phyloP scores from a whole-genome alignment of 1,139 yeast species.

The Saccharomyces hybrid region DNA sequence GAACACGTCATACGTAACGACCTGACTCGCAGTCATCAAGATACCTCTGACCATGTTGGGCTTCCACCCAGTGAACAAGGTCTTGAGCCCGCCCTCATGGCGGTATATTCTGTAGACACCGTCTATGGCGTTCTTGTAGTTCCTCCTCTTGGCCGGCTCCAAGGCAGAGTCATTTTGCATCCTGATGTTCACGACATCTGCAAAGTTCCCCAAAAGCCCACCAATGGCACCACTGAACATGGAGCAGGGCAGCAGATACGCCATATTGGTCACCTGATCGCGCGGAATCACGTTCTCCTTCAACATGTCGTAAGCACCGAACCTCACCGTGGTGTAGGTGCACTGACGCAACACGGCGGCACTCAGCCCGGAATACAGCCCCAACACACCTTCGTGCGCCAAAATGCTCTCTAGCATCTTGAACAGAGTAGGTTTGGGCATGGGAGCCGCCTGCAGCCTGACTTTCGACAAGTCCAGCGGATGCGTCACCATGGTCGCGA shows the following conservation, averaged over 20 bases:
- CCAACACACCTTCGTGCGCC: constrained; percentile 56
- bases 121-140: constrained; percentile 71
- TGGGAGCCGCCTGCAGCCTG: constrained; percentile 59
- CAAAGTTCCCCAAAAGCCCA: constrained; percentile 80
- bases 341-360: constrained; percentile 82
- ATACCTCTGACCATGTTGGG: constrained; percentile 79
- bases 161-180: constrained; percentile 84
- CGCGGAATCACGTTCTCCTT: constrained; percentile 47
- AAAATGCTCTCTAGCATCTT: constrained; percentile 56
- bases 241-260: constrained; percentile 57
- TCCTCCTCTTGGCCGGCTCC: constrained; percentile 58
- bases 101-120: constrained; percentile 55
- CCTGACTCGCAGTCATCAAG: constrained; percentile 86
- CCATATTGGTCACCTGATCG: constrained; percentile 28
- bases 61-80: constrained; percentile 64
- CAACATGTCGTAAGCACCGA: constrained; percentile 72
- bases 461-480: constrained; percentile 82
- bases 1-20: constrained; percentile 77
- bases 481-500: constrained; percentile 59
- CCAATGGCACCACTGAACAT: constrained; percentile 81
- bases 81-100: constrained; percentile 49
- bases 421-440: constrained; percentile 53
- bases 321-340: constrained; percentile 78
- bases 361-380: constrained; percentile 70
- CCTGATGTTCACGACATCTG: constrained; percentile 80